Base-by-base conservation (phyloP, 768 basidiomycete species). In the Phylloporus sp. region DNA sequence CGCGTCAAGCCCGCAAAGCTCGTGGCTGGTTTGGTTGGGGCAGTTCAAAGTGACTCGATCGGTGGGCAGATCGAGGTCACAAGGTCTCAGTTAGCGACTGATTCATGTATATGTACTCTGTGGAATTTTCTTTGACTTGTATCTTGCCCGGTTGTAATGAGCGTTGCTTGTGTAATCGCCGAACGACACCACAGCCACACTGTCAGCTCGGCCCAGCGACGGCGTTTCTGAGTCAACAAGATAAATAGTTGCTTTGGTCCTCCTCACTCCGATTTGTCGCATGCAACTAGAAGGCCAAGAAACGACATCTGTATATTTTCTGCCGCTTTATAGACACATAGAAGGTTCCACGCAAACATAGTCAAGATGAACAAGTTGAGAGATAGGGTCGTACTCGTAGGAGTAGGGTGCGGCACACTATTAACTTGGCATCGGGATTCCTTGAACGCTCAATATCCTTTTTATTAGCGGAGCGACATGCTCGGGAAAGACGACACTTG, bases 401-500 rank as follows among this genome's bases (percentile, higher is more conserved):
- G 81, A 27, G 73, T 85, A 46, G 82, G 83, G 83, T 84, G 56
- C 44, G 27, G 52, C 34, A 24, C 22, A 13, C 27, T 15, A n/a
- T n/a, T n/a, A n/a, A n/a, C 22, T 27, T 18, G 13, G 7, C 26
- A 51, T 47, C 18, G 26, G 24, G 10, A 16, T n/a, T 11, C 26
- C 5, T 9, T 32, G 28, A 32, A 50, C 26, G 22, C 24, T 57
- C 18, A 47, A 40, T 1, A 7, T 29, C 50, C 32, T 23, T n/a
- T 45, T 40, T 22, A 4, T 9, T 42, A 93, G 93, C 24, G 95
- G 95, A 12, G 88, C 94, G 5, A 90, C 91, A 24, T 95, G 93
- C 69, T 93, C 88, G 0, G 95, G 95, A 20, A 98, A 98, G 76
- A 97, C 95, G 1, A 92, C 94, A 0, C 80, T 97, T 15, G 93